Evolutionary conservation across 305 asterid genomes (phyloP).

Genomic region (Fraxinus latifolia): DNA sequence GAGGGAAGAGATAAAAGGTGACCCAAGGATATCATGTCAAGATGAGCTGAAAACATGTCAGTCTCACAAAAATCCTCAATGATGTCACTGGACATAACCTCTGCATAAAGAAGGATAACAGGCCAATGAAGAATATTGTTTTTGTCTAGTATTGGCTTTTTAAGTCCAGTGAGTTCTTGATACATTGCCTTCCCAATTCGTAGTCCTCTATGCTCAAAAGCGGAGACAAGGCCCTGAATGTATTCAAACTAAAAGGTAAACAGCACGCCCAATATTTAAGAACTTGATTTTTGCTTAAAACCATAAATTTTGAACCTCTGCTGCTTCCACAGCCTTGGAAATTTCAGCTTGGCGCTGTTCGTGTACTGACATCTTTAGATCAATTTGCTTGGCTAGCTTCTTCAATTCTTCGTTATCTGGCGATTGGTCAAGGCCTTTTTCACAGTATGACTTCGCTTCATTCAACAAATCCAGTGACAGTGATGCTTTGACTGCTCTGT

Average conservation of each 20-base stretch:
- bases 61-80: constrained; percentile 91
- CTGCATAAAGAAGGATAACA: constrained; percentile 76
- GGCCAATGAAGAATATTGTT: constrained; percentile 92
- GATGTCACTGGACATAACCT: constrained; percentile 87
- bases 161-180: constrained; percentile 78
- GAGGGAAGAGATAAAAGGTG: not conserved
- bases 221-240: constrained; percentile 59
- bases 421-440: constrained; percentile 64
- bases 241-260: constrained; percentile 26
- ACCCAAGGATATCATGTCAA: constrained; percentile 81
- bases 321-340: constrained; percentile 56
- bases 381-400: constrained; percentile 63
- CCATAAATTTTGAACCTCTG: constrained; percentile 48
- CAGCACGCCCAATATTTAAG: constrained; percentile 2
- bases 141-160: constrained; percentile 64
- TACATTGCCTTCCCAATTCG: constrained; percentile 76
- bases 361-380: constrained; percentile 41
- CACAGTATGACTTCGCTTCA: constrained; percentile 66
- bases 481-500: constrained; percentile 83
- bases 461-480: constrained; percentile 64
- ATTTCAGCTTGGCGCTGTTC: constrained; percentile 53
- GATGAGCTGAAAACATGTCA: constrained; percentile 70
- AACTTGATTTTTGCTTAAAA: not conserved
- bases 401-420: constrained; percentile 70
- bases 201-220: constrained; percentile 61